These are phyloP conservation scores for Phytophthora lateralis DNA, from an alignment of 352 stramenopile genomes.

Conservation along the genomic window DNA sequence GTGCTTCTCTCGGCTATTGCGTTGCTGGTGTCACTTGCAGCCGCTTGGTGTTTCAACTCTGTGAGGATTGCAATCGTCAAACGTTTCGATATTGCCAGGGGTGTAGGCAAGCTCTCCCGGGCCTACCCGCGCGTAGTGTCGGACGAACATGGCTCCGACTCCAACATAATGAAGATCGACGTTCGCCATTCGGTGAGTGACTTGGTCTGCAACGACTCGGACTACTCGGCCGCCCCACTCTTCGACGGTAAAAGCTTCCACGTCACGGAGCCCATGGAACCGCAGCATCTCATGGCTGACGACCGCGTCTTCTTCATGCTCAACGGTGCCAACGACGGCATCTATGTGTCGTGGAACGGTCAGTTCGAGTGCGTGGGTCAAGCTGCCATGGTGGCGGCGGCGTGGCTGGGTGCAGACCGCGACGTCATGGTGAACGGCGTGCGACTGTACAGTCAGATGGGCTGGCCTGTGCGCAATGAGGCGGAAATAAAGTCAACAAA, in stretches of 20 bases:
- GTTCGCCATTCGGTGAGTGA: slow-evolving; percentile 35
- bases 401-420: slow-evolving; percentile 67
- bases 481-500: slow-evolving; percentile 54
- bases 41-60: slow-evolving; percentile 1
- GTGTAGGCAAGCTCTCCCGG: background rate
- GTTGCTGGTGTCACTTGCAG: background rate
- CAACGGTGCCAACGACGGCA: slow-evolving; percentile 78
- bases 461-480: slow-evolving; percentile 53
- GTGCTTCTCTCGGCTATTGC: background rate
- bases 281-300: slow-evolving; percentile 15
- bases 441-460: slow-evolving; percentile 76
- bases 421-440: slow-evolving; percentile 74
- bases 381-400: slow-evolving; percentile 51
- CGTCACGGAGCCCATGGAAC: slow-evolving; percentile 2
- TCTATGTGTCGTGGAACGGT: slow-evolving; percentile 84
- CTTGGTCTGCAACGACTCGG: slow-evolving; percentile 13
- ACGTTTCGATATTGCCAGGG: too few relatives aligned
- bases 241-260: background rate
- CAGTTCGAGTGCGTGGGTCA: slow-evolving; percentile 63
- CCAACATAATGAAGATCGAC: slow-evolving; percentile 43
- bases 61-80: background rate
- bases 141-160: slow-evolving; percentile 55
- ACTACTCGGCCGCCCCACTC: too few relatives aligned
- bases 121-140: slow-evolving; percentile 6
- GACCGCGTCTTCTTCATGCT: slow-evolving; percentile 87